Base-by-base conservation (phyloP, 2,329 filamentous ascomycete genomes). In the Triangularia setosa region DNA sequence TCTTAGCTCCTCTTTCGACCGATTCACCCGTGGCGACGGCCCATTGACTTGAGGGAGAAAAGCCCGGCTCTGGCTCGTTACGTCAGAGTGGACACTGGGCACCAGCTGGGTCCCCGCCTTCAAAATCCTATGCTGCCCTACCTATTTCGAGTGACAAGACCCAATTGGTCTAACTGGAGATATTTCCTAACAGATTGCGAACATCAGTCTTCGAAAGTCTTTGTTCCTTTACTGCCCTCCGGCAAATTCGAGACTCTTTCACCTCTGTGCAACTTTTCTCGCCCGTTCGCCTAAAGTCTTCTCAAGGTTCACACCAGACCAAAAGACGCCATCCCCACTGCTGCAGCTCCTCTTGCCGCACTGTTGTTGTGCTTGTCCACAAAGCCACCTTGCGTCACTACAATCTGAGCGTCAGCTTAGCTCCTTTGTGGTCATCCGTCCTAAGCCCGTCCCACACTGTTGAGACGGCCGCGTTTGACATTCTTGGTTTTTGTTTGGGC, bases 161-260 rank as follows among this genome's bases (percentile, higher is more conserved):
- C 57, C 58, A 60, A 60, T 53, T 60, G 35, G 58, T 60, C 58
- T 60, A 23, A 60, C 58, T 52, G 35, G 23, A 52, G 58, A 52
- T 40, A 27, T 60, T 48, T 60, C 44, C 48, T 48, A 25, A 23
- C 25, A 60, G 58, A 27, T 60, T 33, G 44, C 30, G 55, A 33
- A 12, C 35, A 27, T 35, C 24, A 27, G 12, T 21, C 33, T 59
- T 44, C 24, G 18, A 27, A 58, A 59, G 57, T n/a, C 35, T 35
- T 25, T 16, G 24, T 33, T 59, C 33, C 48, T 27, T 48, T 24
- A 21, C 28, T 30, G 40, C 40, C 40, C 40, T 18, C 40, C 40
- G 18, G 40, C 40, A 16, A 9, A 9, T 48, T 48, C 40, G n/a
- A 48, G 40, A 9, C 40, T 48, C 40, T 48, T 48, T 48, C n/a